phyloP scores from a whole-genome alignment of 2,329 filamentous ascomycete genomes.

The Pezicula radicicola region DNA sequence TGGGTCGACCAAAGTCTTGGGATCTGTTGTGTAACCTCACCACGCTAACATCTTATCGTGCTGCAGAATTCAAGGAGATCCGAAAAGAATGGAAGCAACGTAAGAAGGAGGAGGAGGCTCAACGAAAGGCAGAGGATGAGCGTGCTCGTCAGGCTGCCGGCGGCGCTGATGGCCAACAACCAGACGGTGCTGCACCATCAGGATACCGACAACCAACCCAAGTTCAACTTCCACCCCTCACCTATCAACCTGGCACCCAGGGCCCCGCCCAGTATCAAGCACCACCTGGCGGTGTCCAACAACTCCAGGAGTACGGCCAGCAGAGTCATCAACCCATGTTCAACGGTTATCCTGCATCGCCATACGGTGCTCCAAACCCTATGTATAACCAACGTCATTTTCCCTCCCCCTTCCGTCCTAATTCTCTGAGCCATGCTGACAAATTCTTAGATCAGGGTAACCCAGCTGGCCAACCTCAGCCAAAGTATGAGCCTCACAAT shows the following conservation, averaged over 20 bases:
- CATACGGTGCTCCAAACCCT: constrained; percentile 47
- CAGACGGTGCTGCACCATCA: constrained; percentile 46
- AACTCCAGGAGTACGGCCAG: constrained; percentile 53
- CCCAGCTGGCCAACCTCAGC: constrained; percentile 12
- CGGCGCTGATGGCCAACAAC: constrained; percentile 49
- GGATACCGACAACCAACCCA: constrained; percentile 48
- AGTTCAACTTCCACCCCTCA: constrained; percentile 71
- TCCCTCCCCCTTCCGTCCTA: constrained; percentile 21
- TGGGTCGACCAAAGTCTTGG: constrained; percentile 31
- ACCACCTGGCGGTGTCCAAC: constrained; percentile 53
- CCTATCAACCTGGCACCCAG: constrained; percentile 60
- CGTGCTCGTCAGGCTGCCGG: constrained; percentile 62
- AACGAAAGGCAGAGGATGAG: constrained; percentile 88
- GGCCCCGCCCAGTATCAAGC: constrained; percentile 61
- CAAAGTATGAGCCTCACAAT: constrained; percentile 31
- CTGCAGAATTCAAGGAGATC: constrained; percentile 94
- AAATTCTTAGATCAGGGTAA: constrained; percentile 24
- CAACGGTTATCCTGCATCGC: constrained; percentile 55
- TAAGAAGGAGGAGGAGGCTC: constrained; percentile 96
- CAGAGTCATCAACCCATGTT: constrained; percentile 47
- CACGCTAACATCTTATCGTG: constrained; percentile 21
- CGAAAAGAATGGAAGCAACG: constrained; percentile 98
- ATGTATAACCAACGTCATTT: constrained; percentile 58
- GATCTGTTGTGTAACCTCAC: constrained; percentile 24
- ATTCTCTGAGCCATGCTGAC: constrained; percentile 18